phyloP scores from a whole-genome alignment of 495 filamentous ascomycete genomes.

The Neohortaea acidophila region DNA sequence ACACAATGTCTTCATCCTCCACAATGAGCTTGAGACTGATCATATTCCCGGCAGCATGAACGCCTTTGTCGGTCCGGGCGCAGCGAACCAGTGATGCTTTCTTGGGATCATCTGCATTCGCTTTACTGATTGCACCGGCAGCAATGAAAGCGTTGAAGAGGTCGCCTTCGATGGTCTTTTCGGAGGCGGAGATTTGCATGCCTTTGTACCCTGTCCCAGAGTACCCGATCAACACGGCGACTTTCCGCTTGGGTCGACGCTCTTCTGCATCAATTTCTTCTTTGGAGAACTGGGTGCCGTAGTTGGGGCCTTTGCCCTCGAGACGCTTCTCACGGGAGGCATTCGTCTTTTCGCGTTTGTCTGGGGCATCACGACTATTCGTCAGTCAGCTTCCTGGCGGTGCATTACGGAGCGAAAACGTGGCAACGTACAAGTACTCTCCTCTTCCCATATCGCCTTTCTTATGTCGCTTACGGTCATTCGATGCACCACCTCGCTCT shows the following conservation, averaged over 20 bases:
- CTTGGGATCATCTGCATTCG: constrained; percentile 89
- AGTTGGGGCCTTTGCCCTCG: constrained; percentile 28
- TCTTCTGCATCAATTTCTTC: constrained; percentile 77
- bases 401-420: constrained; percentile 4
- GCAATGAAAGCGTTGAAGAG: constrained; percentile 79
- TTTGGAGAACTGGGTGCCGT: constrained; percentile 44
- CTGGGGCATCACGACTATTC: constrained; percentile 39
- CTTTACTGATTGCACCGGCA: constrained; percentile 85
- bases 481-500: constrained; percentile 14
- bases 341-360: constrained; percentile 44
- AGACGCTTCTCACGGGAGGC: constrained; percentile 36
- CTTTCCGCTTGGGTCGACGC: constrained; percentile 83
- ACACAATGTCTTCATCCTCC: constrained; percentile 70
- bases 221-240: constrained; percentile 87
- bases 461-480: constrained; percentile 31
- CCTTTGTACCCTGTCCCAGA: constrained; percentile 94
- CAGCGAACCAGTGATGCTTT: constrained; percentile 90
- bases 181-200: constrained; percentile 60
- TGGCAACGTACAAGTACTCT: constrained; percentile 43
- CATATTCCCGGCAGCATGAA: constrained; percentile 92
- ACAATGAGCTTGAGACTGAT: constrained; percentile 92
- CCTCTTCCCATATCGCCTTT: constrained; percentile 50
- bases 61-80: constrained; percentile 92
- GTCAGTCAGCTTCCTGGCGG: constrained; percentile 32
- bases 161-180: constrained; percentile 95